Evolutionary conservation across 257 asterid genomes (phyloP), one percentile per base, ranked within the genome.

Genomic region (Rauvolfia tetraphylla): DNA sequence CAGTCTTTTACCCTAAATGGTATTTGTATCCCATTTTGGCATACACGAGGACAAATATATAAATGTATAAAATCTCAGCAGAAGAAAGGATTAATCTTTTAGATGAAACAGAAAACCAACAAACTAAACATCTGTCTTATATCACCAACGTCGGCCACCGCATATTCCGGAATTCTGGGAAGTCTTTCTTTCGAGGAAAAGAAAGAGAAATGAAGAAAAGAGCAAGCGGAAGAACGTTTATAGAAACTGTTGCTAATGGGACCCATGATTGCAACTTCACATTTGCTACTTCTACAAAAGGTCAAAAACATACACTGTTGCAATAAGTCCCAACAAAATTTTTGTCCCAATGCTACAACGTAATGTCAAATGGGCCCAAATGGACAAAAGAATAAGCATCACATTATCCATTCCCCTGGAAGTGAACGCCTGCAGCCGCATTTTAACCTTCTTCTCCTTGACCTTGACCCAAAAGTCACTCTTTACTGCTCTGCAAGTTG

Each of bases 321-420:
- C 75, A 67, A 67, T 38, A 65, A 53, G 75, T 79, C 82, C 79
- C 79, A 63, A 74, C 71, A 79, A 53, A 70, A 70, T 20, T 49
- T 79, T 67, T 74, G 67, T 36, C 62, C 69, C 75, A 57, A 23
- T 39, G 57, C 79, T n/a, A 54, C 62, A 67, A 44, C 68, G 73
- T 56, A 51, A 72, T 48, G 44, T 66, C 65, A 66, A 61, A 79
- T 65, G 41, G 41, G 49, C 51, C 75, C 82, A 67, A 79, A 79
- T 57, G 76, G 79, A 74, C 76, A 48, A 74, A 73, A 73, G 73
- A 56, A 68, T 74, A 56, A 79, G 75, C 78, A 57, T 10, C 18
- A 38, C 36, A 13, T 54, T 46, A 68, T 27, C 79, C 68, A 74
- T 69, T 77, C 79, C 77, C 77, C 34, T 46, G 73, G 57, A 39